phyloP scores from a whole-genome alignment of 176 grass and related monocot genomes.

The Oryza australiensis region DNA sequence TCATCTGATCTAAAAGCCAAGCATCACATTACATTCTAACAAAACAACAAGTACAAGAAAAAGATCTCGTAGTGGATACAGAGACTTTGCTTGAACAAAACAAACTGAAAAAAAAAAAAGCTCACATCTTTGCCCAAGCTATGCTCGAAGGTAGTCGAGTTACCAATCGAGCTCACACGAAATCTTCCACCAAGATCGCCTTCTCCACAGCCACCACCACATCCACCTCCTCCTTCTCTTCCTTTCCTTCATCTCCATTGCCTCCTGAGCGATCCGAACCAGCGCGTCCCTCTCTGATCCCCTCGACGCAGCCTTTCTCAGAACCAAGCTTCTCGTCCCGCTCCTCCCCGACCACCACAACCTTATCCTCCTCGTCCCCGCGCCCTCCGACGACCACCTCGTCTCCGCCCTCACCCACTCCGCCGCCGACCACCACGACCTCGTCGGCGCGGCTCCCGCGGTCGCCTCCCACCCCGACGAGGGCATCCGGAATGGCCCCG shows the following conservation, averaged over 20 bases:
- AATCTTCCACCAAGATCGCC: constrained; percentile 31
- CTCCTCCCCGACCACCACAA: constrained; percentile 36
- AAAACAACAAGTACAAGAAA: neutral
- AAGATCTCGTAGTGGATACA: neutral
- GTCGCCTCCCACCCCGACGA: neutral
- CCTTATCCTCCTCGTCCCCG: constrained; percentile 26
- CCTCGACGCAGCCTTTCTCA: constrained; percentile 38
- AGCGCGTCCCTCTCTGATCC: neutral
- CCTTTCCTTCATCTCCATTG: neutral
- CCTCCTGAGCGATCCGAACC: neutral
- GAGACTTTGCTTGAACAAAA: neutral
- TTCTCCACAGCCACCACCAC: neutral
- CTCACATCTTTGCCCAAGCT: neutral
- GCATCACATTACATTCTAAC: constrained; percentile 10
- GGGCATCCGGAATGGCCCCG: constrained; percentile 22
- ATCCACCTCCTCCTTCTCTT: neutral
- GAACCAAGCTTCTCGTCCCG: neutral
- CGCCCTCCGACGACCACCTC: constrained; percentile 24
- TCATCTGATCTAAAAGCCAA: neutral
- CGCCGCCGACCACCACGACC: constrained; percentile 24
- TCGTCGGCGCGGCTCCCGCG: constrained; percentile 5
- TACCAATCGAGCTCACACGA: constrained; percentile 26
- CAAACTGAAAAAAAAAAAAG: neutral
- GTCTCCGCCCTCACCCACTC: neutral
- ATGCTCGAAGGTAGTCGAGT: neutral